Percentiles rank a stretch among this genome's conserved stretches.
phyloP scores from a whole-genome alignment of 2,329 filamentous ascomycete species.

The Penicillium sp. region DNA sequence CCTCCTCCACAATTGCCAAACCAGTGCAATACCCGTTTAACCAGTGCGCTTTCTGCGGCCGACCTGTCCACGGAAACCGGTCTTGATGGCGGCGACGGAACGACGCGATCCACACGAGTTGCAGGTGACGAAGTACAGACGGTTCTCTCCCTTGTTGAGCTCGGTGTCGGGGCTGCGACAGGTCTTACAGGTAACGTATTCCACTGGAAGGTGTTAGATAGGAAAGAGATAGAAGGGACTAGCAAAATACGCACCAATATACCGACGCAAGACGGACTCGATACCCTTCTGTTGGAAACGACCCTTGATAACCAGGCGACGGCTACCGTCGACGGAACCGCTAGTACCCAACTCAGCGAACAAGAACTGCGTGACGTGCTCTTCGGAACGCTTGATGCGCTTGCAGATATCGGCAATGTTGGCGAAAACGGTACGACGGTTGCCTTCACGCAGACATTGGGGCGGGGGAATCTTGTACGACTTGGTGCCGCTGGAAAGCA shows the following conservation, averaged over 20 bases:
- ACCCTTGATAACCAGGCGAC: constrained; percentile 96
- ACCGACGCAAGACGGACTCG: constrained; percentile 92
- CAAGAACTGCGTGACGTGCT: constrained; percentile 94
- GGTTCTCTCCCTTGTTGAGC: constrained; percentile 97
- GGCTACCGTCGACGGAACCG: constrained; percentile 87
- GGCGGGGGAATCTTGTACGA: constrained; percentile 99
- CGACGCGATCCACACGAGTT: constrained; percentile 79
- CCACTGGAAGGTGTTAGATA: constrained; percentile 52
- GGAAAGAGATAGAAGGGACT: constrained; percentile 2
- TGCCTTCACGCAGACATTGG: constrained; percentile 98
- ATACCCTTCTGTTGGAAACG: constrained; percentile 99
- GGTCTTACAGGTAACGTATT: constrained; percentile 99
- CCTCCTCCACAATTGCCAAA: constrained; percentile 14
- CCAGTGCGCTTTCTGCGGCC: constrained; percentile 95
- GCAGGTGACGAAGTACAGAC: constrained; percentile 97
- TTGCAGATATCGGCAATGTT: constrained; percentile 99
- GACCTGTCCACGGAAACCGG: constrained; percentile 98
- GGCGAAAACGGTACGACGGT: constrained; percentile 99
- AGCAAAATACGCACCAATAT: constrained; percentile 65
- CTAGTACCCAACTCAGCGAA: constrained; percentile 98
- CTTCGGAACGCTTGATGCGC: constrained; percentile 97
- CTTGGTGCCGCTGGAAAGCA: constrained; percentile 80
- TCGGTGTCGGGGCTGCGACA: constrained; percentile 93
- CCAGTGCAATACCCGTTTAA: constrained; percentile 47
- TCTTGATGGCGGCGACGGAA: constrained; percentile 97